Evolutionary conservation across 2,329 filamentous ascomycete genomes (phyloP), one percentile per base, ranked within the genome.

Genomic region (Plenodomus tracheiphilus): DNA sequence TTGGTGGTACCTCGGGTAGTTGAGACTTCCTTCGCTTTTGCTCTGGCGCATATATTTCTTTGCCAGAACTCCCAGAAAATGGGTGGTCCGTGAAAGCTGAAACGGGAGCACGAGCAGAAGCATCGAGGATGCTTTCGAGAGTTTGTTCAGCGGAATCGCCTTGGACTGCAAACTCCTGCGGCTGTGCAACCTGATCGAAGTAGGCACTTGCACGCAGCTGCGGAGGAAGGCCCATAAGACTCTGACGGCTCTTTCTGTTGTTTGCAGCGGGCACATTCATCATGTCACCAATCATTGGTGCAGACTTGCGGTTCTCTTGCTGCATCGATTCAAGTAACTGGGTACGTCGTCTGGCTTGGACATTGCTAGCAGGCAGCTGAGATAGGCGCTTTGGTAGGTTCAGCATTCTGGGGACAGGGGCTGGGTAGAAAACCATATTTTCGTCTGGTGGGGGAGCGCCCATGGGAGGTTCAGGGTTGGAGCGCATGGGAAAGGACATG

Each of bases 401-500:
- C 48, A 99, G 81, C 86, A 96, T 92, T 54, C 88, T 86, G 2
- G 94, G 94, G 2, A 99, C 94, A 1, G 91, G 92, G 2, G 94
- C 94, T 13, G 94, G 94, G 70, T 99, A 99, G 73, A 87, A 97
- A 9, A 96, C 84, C 89, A 97, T 96, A 60, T 86, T 79, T 58
- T 93, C 85, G 4, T 85, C 87, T 1, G 86, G 86, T 20, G 80
- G 77, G 1, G 84, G 83, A 5, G 56, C 59, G 11, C 54, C 66
- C 20, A 60, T 54, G 0, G 56, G 51, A 4, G 58, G 57, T 3
- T 64, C 53, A 25, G 61, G 55, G 8, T 62, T 45, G 2, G 58
- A 40, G 28, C 64, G 86, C 79, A 63, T 83, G 74, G 68, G 85
- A 7, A 45, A 46, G 10, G 68, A 69, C 35, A 41, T 42, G 41